Percentiles rank a stretch among this genome's conserved stretches.
Evolutionary conservation across 1,139 yeast species (phyloP).

Genomic region (Candida neerlandica): DNA sequence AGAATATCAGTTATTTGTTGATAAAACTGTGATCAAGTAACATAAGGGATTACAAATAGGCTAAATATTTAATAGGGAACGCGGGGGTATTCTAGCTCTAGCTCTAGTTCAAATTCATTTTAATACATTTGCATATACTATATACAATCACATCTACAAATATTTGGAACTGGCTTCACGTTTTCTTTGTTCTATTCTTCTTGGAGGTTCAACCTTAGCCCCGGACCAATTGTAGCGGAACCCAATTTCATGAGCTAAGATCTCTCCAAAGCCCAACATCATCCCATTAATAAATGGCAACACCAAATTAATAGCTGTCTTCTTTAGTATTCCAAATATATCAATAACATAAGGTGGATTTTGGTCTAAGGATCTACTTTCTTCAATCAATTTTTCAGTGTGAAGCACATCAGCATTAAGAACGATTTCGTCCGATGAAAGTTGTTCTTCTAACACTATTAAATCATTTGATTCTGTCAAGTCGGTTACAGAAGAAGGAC

Average conservation of each 20-base stretch:
- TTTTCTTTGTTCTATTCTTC: conserved; percentile 29
- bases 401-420: conserved; percentile 23
- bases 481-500: conserved; percentile 10
- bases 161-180: conserved; percentile 19
- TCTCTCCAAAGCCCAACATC: conserved; percentile 97
- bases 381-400: conserved; percentile 25
- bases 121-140: not conserved
- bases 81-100: not conserved
- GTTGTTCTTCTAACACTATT: conserved; percentile 67
- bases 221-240: conserved; percentile 79
- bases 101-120: not conserved
- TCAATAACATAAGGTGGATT: conserved; percentile 17
- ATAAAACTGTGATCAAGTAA: conserved; percentile 17
- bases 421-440: conserved; percentile 68
- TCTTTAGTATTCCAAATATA: conserved; percentile 42
- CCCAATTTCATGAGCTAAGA: conserved; percentile 90
- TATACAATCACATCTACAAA: conserved; percentile 15
- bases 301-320: conserved; percentile 71
- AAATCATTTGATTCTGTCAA: conserved; percentile 22
- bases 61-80: not conserved
- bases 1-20: conserved; percentile 32
- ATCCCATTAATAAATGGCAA: conserved; percentile 91
- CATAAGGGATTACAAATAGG: not conserved
- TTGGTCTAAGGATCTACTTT: conserved; percentile 21
- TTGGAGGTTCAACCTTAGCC: conserved; percentile 58